These are phyloP conservation scores for Backusella liffmaniae DNA, from an alignment of 192 early-diverging fungal genomes.

Conservation along the genomic window DNA sequence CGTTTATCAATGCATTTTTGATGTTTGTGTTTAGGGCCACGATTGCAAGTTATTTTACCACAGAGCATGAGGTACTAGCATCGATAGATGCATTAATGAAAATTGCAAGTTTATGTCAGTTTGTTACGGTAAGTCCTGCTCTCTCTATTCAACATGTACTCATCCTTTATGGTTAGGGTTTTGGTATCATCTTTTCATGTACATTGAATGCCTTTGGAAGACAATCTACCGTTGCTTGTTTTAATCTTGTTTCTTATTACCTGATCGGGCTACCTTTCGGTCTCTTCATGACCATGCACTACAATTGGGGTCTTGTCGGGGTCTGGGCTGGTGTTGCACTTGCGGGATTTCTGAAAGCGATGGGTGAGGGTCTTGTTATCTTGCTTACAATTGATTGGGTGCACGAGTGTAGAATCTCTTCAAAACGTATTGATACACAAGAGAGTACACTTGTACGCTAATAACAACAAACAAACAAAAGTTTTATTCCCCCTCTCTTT, in stretches of 20 bases:
- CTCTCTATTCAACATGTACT: too few species aligned
- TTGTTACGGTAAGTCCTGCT: slow-evolving; percentile 1
- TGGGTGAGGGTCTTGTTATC: slow-evolving; percentile 16
- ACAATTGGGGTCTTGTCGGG: slow-evolving; percentile 20
- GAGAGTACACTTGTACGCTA: background rate
- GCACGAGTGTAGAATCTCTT: slow-evolving; percentile 8
- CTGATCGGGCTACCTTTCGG: slow-evolving; percentile 27
- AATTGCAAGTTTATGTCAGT: slow-evolving; percentile 18
- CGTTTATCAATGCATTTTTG: slow-evolving; percentile 4
- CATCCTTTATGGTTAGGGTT: slow-evolving; percentile 3
- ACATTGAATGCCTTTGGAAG: slow-evolving; percentile 24
- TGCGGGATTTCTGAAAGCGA: slow-evolving; percentile 18
- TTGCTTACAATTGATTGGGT: slow-evolving; percentile 20
- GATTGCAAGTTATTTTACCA: slow-evolving; percentile 17
- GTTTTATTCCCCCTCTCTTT: background rate
- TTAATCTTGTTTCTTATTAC: slow-evolving; percentile 28
- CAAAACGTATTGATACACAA: slow-evolving; percentile 11
- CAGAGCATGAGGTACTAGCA: slow-evolving; percentile 7
- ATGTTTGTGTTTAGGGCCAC: slow-evolving; percentile 10
- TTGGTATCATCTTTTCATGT: slow-evolving; percentile 21
- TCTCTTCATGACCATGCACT: slow-evolving; percentile 17
- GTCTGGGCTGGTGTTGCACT: slow-evolving; percentile 27
- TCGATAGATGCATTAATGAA: slow-evolving; percentile 13
- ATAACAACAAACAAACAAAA: background rate
- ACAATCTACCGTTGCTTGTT: slow-evolving; percentile 22